Evolutionary conservation across 176 grass and related monocot species (phyloP).

Genomic region (Lolium perenne): DNA sequence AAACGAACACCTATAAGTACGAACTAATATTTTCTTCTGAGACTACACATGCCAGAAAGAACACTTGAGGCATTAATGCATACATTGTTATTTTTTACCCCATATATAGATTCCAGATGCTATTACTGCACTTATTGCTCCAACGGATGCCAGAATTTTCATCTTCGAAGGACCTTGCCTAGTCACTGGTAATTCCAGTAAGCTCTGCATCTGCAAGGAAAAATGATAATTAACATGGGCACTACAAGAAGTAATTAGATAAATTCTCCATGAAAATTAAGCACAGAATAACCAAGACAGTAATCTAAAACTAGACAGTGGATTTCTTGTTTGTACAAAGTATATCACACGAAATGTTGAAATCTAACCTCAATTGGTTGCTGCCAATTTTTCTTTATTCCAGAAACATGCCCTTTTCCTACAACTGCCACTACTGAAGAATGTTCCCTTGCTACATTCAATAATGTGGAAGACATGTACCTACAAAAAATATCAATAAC

Average conservation of each 20-base stretch:
- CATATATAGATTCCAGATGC: conserved; percentile 73
- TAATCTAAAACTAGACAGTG: too few relatives aligned
- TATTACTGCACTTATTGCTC: conserved; percentile 54
- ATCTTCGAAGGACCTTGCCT: conserved; percentile 60
- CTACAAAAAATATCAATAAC: conserved; percentile 41
- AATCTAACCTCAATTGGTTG: conserved; percentile 73
- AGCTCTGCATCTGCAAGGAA: conserved; percentile 53
- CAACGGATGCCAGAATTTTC: conserved; percentile 72
- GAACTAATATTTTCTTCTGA: conserved; percentile 27
- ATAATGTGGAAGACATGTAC: conserved; percentile 89
- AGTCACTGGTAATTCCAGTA: conserved; percentile 67
- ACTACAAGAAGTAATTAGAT: neutral
- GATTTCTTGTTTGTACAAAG: neutral
- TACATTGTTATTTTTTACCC: conserved; percentile 63
- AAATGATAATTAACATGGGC: too few relatives aligned
- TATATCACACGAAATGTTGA: neutral
- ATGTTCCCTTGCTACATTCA: conserved; percentile 75
- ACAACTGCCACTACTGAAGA: conserved; percentile 94
- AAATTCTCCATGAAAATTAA: neutral
- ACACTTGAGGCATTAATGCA: neutral
- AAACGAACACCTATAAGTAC: conserved; percentile 15
- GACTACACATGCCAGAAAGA: neutral
- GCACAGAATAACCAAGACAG: neutral
- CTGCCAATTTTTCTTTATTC: conserved; percentile 92
- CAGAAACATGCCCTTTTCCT: conserved; percentile 89